Base-by-base conservation (phyloP, 768 basidiomycete species). In the Hygrocybe coccinea region DNA sequence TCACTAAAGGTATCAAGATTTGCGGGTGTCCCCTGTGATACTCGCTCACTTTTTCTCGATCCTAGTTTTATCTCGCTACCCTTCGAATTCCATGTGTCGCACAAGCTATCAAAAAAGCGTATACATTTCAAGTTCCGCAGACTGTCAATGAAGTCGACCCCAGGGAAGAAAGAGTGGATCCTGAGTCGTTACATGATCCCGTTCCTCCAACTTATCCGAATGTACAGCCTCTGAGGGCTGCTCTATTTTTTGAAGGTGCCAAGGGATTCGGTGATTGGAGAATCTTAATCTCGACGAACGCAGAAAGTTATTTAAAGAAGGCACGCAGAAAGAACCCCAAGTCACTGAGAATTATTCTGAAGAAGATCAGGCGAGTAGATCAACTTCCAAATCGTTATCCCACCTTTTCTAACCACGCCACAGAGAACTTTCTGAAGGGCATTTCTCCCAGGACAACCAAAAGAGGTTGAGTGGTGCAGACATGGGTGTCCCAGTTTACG, bases 381-480 rank as follows among this genome's bases (percentile, higher is more conserved):
- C n/a, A n/a, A 6, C 4, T 33, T 38, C 8, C 4, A 33, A 29
- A 11, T 14, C 33, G 12, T 19, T 15, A 14, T 35, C 54, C 33
- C 29, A 3, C 19, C 14, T n/a, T n/a, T n/a, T n/a, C n/a, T n/a
- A 17, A 36, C 8, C 43, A 19, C 34, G n/a, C 21, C 46, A 33
- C 46, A 88, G 87, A 62, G 83, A 88, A 57, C 74, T 89, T 10
- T 89, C 87, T 0, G 76, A 79, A 3, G 87, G 86, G 0, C 79
- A 82, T 54, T 87, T 89, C 61, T 87, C 86, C 1, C 72, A 75
- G 9, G 82, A 85, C 56, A 88, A 87, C 57, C 84, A 87, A 59
- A 85, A 85, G 65, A 68, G 77, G 7, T 69, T 87, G 12, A 81
- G 73, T 21, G 76, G 76, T 0, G 50, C 65, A 1, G 68, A 72